Conservation (phyloP, 2,329 filamentous ascomycete species). For the Stachybotrys echinatus region DNA sequence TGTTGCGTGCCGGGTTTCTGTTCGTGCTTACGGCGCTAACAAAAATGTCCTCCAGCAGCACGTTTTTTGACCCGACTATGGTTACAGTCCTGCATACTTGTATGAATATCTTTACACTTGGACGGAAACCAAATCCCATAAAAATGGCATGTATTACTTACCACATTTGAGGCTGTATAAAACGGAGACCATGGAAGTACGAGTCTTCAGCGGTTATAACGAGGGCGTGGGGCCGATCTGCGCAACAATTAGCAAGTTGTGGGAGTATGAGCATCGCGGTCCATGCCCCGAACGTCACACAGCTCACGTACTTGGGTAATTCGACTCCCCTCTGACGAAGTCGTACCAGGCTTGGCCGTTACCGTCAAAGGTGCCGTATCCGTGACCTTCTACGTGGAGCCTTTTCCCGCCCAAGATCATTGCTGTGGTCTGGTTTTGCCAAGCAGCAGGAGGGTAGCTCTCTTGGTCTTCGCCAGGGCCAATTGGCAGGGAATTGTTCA, state of each 20-base stretch:
- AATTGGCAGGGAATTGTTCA: neutral
- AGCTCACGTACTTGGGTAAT: slow-evolving; percentile 1
- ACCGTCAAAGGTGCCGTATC: neutral
- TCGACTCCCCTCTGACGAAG: neutral
- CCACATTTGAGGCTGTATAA: neutral
- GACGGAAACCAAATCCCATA: neutral
- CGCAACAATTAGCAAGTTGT: no score
- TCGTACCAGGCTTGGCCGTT: slow-evolving; percentile 1
- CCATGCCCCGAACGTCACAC: no score
- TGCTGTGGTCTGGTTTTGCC: neutral
- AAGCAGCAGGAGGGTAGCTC: no score
- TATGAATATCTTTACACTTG: neutral
- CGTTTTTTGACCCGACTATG: neutral
- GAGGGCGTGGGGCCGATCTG: neutral
- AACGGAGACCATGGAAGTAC: neutral
- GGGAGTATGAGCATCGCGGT: no score
- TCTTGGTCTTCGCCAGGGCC: neutral
- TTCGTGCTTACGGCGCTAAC: neutral
- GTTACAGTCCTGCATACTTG: neutral
- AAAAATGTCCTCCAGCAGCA: neutral
- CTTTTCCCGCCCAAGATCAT: neutral
- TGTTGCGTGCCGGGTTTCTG: neutral
- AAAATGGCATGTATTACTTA: slow-evolving; percentile 15
- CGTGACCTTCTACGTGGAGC: neutral
- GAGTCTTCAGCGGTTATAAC: neutral